These are phyloP conservation scores for Eucalyptus virginea DNA, from an alignment of 345 rosid species.

Conservation along the genomic window DNA sequence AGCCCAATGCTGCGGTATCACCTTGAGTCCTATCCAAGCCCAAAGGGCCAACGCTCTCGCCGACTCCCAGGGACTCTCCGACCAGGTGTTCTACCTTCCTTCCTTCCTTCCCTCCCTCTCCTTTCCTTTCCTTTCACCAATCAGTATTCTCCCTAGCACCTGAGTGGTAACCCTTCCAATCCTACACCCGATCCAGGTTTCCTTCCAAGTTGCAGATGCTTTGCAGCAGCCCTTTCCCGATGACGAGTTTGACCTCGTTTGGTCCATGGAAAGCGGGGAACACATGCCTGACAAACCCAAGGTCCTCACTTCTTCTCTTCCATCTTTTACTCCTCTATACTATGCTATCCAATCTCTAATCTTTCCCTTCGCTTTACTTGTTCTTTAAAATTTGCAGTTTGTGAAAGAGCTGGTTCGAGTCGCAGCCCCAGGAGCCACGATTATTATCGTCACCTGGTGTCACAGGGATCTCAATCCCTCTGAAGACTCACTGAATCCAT, in stretches of 20 bases:
- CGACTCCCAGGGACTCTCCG: conserved; percentile 44
- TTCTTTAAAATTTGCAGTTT: conserved; percentile 32
- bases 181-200: conserved; percentile 19
- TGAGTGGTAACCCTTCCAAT: not conserved
- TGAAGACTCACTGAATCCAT: conserved; percentile 52
- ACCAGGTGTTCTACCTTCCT: conserved; percentile 16
- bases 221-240: conserved; percentile 86
- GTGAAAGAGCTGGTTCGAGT: conserved; percentile 71
- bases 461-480: conserved; percentile 57
- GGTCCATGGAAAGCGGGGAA: conserved; percentile 99
- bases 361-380: not conserved
- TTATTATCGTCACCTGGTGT: conserved; percentile 93
- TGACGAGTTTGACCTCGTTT: conserved; percentile 65
- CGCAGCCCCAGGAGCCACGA: conserved; percentile 71
- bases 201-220: conserved; percentile 89
- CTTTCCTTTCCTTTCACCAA: not conserved
- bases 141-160: not conserved
- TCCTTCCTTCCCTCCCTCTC: no score
- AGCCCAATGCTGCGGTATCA: conserved; percentile 60
- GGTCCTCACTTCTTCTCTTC: conserved; percentile 17
- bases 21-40: conserved; percentile 82
- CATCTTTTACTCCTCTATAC: not conserved
- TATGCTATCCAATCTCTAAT: not conserved
- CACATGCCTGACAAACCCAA: conserved; percentile 85
- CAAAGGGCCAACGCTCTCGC: conserved; percentile 73